phyloP scores from a whole-genome alignment of 2,329 filamentous ascomycete species.

The Metarhizium robertsii region DNA sequence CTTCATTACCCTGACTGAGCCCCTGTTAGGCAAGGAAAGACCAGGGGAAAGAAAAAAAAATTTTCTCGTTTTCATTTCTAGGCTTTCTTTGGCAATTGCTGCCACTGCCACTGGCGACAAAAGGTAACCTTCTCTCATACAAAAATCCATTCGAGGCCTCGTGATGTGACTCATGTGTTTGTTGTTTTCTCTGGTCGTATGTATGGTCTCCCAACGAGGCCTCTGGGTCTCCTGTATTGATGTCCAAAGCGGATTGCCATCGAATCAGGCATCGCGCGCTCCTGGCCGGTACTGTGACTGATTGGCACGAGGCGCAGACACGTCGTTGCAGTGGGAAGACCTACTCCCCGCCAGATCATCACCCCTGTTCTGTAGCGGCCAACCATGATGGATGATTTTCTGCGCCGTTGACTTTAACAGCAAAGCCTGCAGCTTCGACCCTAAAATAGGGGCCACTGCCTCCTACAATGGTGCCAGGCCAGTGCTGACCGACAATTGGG shows the following conservation, averaged over 20 bases:
- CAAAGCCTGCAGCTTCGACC: not conserved
- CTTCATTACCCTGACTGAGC: not conserved
- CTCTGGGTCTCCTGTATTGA: slow-evolving; percentile 13
- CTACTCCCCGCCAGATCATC: not conserved
- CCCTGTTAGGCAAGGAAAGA: not conserved
- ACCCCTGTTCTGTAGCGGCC: slow-evolving; percentile 2
- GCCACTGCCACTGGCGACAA: not conserved
- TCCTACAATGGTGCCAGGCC: not conserved
- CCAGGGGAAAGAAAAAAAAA: not conserved
- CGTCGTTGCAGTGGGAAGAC: slow-evolving; percentile 3
- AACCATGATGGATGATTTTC: not conserved
- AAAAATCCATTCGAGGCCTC: too few species aligned
- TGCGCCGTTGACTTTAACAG: not conserved
- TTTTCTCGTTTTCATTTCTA: not conserved
- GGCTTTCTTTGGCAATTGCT: not conserved
- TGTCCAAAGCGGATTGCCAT: slow-evolving; percentile 14
- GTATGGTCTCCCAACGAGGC: slow-evolving; percentile 13
- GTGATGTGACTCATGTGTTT: slow-evolving; percentile 8
- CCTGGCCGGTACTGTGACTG: not conserved
- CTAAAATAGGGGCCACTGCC: not conserved
- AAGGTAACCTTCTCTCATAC: not conserved
- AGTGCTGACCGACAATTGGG: slow-evolving; percentile 8
- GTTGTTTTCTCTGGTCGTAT: not conserved
- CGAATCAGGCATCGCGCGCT: slow-evolving; percentile 9
- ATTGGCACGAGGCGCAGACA: slow-evolving; percentile 11